Conservation (phyloP, 495 filamentous ascomycete species). For the Cairneyella variabilis region DNA sequence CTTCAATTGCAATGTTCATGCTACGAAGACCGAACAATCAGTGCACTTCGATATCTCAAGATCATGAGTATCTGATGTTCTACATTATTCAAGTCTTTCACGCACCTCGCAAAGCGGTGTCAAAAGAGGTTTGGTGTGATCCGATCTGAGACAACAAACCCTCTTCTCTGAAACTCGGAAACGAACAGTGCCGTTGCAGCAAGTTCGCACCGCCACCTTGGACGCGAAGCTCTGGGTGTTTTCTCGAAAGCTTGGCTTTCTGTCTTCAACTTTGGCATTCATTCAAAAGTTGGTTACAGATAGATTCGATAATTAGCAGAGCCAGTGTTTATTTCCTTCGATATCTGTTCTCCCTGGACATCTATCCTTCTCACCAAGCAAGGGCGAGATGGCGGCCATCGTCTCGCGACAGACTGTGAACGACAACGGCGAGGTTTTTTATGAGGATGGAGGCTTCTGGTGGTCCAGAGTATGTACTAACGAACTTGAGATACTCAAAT, state of each 20-base stretch:
- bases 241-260: conserved; percentile 7
- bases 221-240: background rate
- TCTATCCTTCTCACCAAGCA: background rate
- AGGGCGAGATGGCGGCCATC: conserved; percentile 3
- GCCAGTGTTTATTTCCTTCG: background rate
- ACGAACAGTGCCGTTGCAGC: too few relatives aligned
- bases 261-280: background rate
- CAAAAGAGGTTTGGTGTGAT: too few relatives aligned
- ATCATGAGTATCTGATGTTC: too few relatives aligned
- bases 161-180: too few relatives aligned
- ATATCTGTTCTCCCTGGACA: background rate
- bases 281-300: background rate
- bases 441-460: conserved; percentile 14
- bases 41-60: too few relatives aligned
- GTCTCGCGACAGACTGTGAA: conserved; percentile 3
- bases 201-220: background rate
- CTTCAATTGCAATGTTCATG: too few relatives aligned
- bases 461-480: conserved; percentile 17
- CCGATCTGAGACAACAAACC: too few relatives aligned
- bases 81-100: too few relatives aligned
- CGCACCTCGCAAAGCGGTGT: too few relatives aligned
- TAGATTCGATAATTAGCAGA: conserved; percentile 2
- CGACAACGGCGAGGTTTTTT: conserved; percentile 5
- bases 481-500: too few relatives aligned
- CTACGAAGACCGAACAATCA: too few relatives aligned